Evolutionary conservation across 2,329 filamentous ascomycete genomes (phyloP).

Genomic region (Rhinocladiella mackenziei): DNA sequence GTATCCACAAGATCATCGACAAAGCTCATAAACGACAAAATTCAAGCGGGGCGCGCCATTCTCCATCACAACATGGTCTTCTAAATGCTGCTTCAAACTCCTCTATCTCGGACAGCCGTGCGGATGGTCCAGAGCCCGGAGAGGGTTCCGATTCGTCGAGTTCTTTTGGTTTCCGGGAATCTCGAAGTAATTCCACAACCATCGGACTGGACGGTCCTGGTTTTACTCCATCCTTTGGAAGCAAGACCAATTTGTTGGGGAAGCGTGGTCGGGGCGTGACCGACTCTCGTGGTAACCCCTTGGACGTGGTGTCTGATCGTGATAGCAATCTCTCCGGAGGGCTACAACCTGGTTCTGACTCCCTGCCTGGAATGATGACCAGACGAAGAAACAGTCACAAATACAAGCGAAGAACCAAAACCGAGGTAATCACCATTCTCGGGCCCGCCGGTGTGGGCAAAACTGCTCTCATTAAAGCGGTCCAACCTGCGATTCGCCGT

Average conservation of each 20-base stretch:
- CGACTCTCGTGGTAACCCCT: slow-evolving; percentile 15
- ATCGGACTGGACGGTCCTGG: slow-evolving; percentile 23
- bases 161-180: slow-evolving; percentile 39
- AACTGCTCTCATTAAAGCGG: slow-evolving; percentile 55
- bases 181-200: slow-evolving; percentile 39
- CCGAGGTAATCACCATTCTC: slow-evolving; percentile 56
- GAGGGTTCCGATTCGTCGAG: slow-evolving; percentile 52
- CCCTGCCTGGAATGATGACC: slow-evolving; percentile 34
- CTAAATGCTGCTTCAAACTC: slow-evolving; percentile 52
- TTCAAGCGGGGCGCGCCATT: slow-evolving; percentile 33
- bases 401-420: slow-evolving; percentile 52
- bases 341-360: slow-evolving; percentile 29
- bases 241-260: slow-evolving; percentile 10
- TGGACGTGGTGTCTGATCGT: slow-evolving; percentile 34
- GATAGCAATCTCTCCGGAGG: slow-evolving; percentile 36
- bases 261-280: slow-evolving; percentile 20
- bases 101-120: slow-evolving; percentile 49
- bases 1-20: slow-evolving; percentile 70
- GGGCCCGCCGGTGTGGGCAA: slow-evolving; percentile 59
- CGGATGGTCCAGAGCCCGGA: slow-evolving; percentile 51
- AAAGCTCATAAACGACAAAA: slow-evolving; percentile 66
- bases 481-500: slow-evolving; percentile 54
- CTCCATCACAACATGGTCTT: slow-evolving; percentile 40
- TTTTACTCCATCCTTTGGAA: slow-evolving; percentile 8
- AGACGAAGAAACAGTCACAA: slow-evolving; percentile 47